Percentiles rank a stretch among this genome's conserved stretches.
Conservation (phyloP, 257 asterid species). For the Phtheirospermum japonicum region DNA sequence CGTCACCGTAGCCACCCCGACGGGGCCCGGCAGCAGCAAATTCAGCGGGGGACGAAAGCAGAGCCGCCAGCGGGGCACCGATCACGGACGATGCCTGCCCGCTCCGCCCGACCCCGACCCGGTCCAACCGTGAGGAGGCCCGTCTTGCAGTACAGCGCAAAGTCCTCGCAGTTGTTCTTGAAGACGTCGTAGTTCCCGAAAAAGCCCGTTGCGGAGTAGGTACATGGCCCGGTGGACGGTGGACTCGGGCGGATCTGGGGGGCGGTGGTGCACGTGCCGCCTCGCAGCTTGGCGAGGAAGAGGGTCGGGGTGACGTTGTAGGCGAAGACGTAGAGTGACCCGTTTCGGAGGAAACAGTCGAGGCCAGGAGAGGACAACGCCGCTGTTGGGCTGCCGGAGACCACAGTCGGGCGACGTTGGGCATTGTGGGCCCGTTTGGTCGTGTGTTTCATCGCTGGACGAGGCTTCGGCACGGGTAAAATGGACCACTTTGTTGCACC, state of each 20-base stretch:
- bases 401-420: constrained; percentile 85
- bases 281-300: constrained; percentile 84
- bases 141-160: constrained; percentile 84
- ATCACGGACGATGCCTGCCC: constrained; percentile 88
- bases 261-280: constrained; percentile 95
- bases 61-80: constrained; percentile 91
- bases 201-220: constrained; percentile 66
- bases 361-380: constrained; percentile 86
- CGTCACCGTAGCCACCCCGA: constrained; percentile 75
- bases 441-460: constrained; percentile 35
- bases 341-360: constrained; percentile 73
- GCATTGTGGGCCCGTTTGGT: constrained; percentile 39
- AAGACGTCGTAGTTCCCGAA: constrained; percentile 78
- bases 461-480: constrained; percentile 59
- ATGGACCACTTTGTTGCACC: constrained; percentile 90
- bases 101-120: constrained; percentile 80
- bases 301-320: constrained; percentile 68
- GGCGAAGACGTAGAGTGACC: constrained; percentile 71
- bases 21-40: constrained; percentile 73
- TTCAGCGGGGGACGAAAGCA: constrained; percentile 84
- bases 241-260: constrained; percentile 51
- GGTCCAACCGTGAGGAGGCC: constrained; percentile 82
- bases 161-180: constrained; percentile 93
- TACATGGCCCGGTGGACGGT: constrained; percentile 84
- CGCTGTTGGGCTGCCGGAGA: constrained; percentile 65